Conservation (phyloP, 169 alveolate genomes). For the Cryptosporidium ubiquitum region DNA sequence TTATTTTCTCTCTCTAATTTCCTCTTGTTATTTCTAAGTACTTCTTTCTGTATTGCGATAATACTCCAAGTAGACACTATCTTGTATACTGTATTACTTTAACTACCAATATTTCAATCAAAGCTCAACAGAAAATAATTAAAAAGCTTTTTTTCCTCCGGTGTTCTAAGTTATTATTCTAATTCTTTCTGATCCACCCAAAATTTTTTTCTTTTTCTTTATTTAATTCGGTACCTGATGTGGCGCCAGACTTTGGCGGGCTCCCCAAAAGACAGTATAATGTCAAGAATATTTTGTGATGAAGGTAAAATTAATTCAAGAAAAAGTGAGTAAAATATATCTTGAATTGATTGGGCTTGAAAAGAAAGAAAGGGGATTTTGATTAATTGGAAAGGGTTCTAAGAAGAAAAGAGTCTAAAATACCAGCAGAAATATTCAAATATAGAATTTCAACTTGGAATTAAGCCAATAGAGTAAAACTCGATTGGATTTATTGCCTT, state of each 20-base stretch:
- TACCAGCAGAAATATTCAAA: no score
- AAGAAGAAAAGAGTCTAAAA: no score
- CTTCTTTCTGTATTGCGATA: background rate
- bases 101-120: background rate
- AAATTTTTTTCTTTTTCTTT: background rate
- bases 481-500: background rate
- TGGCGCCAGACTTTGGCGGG: slow-evolving; percentile 37
- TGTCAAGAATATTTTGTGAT: slow-evolving; percentile 10
- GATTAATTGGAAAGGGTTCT: background rate
- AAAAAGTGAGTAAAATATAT: background rate
- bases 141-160: background rate
- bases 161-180: background rate
- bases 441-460: background rate
- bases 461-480: background rate
- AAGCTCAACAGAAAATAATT: background rate
- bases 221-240: background rate
- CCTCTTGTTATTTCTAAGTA: background rate
- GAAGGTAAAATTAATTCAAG: background rate
- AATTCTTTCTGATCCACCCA: slow-evolving; percentile 17
- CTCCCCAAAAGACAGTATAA: background rate
- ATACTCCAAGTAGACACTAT: background rate
- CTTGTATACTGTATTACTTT: background rate
- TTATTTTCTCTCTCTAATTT: background rate
- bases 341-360: no score
- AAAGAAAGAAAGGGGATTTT: no score